Percentiles rank a stretch among this genome's conserved stretches.
Evolutionary conservation across 345 rosid genomes (phyloP).

Genomic region (Euphorbia pulcherrima): DNA sequence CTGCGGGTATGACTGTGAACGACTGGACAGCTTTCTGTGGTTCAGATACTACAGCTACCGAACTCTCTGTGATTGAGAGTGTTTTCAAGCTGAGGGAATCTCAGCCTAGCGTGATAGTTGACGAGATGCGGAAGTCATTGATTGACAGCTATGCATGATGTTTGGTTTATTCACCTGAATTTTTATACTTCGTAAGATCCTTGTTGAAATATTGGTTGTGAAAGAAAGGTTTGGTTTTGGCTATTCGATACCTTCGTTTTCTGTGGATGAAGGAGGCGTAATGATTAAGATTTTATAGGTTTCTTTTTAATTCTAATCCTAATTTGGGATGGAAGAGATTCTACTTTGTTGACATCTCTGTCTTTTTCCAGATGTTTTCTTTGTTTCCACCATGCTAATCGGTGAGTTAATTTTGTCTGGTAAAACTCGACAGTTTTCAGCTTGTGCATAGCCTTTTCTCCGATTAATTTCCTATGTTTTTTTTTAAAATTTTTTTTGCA

Average conservation of each 20-base stretch:
- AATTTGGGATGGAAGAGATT: too few relatives aligned
- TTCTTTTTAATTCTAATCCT: too few relatives aligned
- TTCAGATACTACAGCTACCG: slow-evolving; percentile 89
- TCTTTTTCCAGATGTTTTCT: too few relatives aligned
- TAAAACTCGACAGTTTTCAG: too few relatives aligned
- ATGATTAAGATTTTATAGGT: neutral
- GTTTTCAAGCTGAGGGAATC: slow-evolving; percentile 93
- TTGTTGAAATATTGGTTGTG: neutral
- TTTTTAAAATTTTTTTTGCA: too few relatives aligned
- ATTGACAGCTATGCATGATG: slow-evolving; percentile 64
- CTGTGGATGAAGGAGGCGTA: too few relatives aligned
- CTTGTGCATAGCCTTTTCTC: too few relatives aligned
- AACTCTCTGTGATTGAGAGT: slow-evolving; percentile 79
- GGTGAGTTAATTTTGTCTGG: too few relatives aligned
- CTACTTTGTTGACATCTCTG: too few relatives aligned
- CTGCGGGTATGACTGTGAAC: slow-evolving; percentile 76
- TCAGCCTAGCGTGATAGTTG: slow-evolving; percentile 71
- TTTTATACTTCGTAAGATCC: neutral
- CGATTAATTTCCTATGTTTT: too few relatives aligned
- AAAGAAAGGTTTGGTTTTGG: neutral
- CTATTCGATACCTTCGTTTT: neutral
- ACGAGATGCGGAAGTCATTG: slow-evolving; percentile 87
- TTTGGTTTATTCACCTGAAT: neutral
- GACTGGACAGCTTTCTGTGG: slow-evolving; percentile 93
- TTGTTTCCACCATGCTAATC: too few relatives aligned